These are phyloP conservation scores for Dichomitus squalens DNA, from an alignment of 1,284 basidiomycete genomes.

Conservation along the genomic window DNA sequence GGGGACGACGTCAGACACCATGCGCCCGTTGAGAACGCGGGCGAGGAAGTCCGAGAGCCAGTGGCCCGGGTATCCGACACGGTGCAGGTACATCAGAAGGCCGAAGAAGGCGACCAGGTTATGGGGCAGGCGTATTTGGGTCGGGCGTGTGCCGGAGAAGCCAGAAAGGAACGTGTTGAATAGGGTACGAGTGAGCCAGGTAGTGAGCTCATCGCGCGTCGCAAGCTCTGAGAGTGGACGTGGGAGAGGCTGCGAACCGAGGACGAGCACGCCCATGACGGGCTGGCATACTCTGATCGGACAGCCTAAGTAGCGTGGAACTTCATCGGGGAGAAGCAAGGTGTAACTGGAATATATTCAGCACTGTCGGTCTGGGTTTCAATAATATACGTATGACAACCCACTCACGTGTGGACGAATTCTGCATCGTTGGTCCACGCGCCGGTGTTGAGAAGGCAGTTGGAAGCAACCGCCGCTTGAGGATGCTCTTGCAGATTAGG, in stretches of 20 bases:
- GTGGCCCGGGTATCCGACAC: constrained; percentile 38
- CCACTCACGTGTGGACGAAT: constrained; percentile 34
- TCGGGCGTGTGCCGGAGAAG: constrained; percentile 27
- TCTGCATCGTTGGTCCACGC: constrained; percentile 31
- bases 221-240: constrained; percentile 33
- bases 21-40: constrained; percentile 30
- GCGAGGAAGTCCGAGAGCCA: constrained; percentile 41
- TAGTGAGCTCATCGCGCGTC: constrained; percentile 34
- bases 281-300: constrained; percentile 22
- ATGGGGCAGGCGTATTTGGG: constrained; percentile 39
- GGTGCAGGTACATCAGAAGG: constrained; percentile 39
- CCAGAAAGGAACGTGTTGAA: constrained; percentile 39
- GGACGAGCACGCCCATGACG: constrained; percentile 25
- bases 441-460: constrained; percentile 35
- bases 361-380: not conserved
- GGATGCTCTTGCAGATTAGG: constrained; percentile 29
- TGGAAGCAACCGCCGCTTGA: constrained; percentile 31
- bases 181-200: constrained; percentile 43
- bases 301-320: constrained; percentile 35
- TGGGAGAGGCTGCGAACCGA: constrained; percentile 26
- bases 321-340: constrained; percentile 29
- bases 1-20: constrained; percentile 32
- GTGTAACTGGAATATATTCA: constrained; percentile 31
- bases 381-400: not conserved
- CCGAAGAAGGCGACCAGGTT: constrained; percentile 39